A percentile compares a stretch with the other conserved stretches of the same genome.
These are phyloP conservation scores for Blumeria hordei DNA, from an alignment of 2,329 filamentous ascomycete genomes.

Conservation along the genomic window DNA sequence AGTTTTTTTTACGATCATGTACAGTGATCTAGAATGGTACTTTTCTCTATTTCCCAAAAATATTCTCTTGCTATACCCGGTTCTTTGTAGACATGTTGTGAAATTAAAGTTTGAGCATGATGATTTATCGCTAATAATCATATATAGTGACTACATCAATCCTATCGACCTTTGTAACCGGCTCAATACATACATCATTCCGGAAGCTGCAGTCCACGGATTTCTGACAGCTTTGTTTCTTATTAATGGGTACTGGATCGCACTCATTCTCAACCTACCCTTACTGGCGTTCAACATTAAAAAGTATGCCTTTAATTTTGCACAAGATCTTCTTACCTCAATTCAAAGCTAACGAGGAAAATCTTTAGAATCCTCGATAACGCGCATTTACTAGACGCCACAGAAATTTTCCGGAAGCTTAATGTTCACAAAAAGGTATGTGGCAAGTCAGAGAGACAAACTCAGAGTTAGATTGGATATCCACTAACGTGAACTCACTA, in stretches of 20 bases:
- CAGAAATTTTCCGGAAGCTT: constrained; percentile 96
- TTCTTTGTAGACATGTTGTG: constrained; percentile 1
- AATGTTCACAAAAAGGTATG: constrained; percentile 95
- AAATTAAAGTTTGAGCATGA: not conserved
- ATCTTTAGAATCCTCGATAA: constrained; percentile 72
- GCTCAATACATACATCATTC: constrained; percentile 97
- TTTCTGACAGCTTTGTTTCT: constrained; percentile 90
- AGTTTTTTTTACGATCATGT: constrained; percentile 99
- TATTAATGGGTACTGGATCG: constrained; percentile 96
- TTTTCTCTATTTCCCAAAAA: constrained; percentile 16
- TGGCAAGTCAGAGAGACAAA: not conserved
- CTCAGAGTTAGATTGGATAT: not conserved
- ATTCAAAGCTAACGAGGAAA: constrained; percentile 96
- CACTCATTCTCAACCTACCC: constrained; percentile 75
- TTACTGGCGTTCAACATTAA: constrained; percentile 86
- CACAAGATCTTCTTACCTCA: constrained; percentile 78
- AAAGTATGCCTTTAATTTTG: constrained; percentile 45
- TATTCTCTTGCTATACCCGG: not conserved
- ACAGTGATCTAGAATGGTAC: constrained; percentile 97
- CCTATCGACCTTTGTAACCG: constrained; percentile 99
- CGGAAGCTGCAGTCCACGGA: constrained; percentile 90
- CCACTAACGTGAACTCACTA: not conserved
- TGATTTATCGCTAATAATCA: constrained; percentile 12
- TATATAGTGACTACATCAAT: constrained; percentile 87
- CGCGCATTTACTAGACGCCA: constrained; percentile 87